A percentile compares a stretch with the other conserved stretches of the same genome.
phyloP scores from a whole-genome alignment of 345 rosid genomes.

The Eucalyptus marginata region DNA sequence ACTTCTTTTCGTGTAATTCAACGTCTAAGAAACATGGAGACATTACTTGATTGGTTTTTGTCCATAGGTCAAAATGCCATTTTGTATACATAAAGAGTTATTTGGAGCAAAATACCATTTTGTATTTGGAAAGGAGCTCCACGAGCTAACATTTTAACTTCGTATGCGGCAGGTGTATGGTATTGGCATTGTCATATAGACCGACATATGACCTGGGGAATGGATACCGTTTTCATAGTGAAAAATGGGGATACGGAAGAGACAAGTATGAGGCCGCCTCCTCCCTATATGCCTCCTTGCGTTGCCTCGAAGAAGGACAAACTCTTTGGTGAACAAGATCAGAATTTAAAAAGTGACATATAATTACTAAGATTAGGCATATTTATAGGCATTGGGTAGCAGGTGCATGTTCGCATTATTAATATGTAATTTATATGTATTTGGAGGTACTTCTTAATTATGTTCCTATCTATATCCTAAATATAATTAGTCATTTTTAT shows the following conservation, averaged over 20 bases:
- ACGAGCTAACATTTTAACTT: not conserved
- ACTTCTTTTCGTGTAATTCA: not conserved
- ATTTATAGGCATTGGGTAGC: not conserved
- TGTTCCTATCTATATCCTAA: no score
- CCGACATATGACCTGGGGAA: slow-evolving; percentile 16
- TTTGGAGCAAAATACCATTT: not conserved
- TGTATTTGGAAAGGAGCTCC: not conserved
- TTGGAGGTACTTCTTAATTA: no score
- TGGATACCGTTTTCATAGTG: slow-evolving; percentile 7
- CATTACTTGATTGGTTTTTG: not conserved
- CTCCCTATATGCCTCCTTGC: not conserved
- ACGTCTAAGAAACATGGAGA: not conserved
- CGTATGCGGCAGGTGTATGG: slow-evolving; percentile 11
- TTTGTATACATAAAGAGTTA: not conserved
- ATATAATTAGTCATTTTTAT: not conserved
- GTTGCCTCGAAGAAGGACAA: not conserved
- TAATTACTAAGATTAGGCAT: not conserved
- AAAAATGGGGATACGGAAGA: not conserved
- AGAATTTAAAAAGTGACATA: not conserved
- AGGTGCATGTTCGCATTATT: not conserved
- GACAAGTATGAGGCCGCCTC: not conserved
- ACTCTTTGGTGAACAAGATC: not conserved
- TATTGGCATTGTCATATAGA: slow-evolving; percentile 17
- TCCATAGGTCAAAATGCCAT: not conserved
- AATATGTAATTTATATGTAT: no score